Percentiles rank a stretch among this genome's conserved stretches.
phyloP scores from a whole-genome alignment of 495 filamentous ascomycete genomes.

The Penicillium pancosmium region DNA sequence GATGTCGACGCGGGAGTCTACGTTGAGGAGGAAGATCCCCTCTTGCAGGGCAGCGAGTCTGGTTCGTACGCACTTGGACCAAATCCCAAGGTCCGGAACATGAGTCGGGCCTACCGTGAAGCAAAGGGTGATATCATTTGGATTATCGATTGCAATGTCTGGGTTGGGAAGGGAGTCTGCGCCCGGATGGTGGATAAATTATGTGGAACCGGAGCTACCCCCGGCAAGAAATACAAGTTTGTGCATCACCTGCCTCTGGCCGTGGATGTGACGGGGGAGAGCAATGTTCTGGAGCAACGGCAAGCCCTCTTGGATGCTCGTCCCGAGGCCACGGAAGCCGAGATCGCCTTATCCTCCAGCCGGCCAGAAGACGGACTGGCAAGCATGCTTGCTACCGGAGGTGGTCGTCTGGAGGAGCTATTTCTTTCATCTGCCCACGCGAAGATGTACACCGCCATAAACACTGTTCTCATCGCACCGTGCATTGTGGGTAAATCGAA shows the following conservation, averaged over 20 bases:
- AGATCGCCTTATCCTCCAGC: conserved; percentile 12
- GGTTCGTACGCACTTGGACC: conserved; percentile 72
- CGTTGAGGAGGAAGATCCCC: conserved; percentile 87
- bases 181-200: conserved; percentile 87
- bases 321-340: conserved; percentile 12
- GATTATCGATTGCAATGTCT: conserved; percentile 97
- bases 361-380: conserved; percentile 28
- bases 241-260: conserved; percentile 92
- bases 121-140: conserved; percentile 90
- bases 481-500: conserved; percentile 97
- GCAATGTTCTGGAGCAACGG: conserved; percentile 37
- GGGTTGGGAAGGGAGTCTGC: conserved; percentile 77
- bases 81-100: conserved; percentile 97
- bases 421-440: conserved; percentile 94
- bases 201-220: conserved; percentile 60
- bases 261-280: conserved; percentile 64
- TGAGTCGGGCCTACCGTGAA: conserved; percentile 94
- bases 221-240: conserved; percentile 77
- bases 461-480: conserved; percentile 85
- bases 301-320: conserved; percentile 43
- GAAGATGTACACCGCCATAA: conserved; percentile 98
- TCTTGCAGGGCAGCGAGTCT: conserved; percentile 54
- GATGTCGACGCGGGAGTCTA: conserved; percentile 72
- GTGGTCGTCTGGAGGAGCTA: conserved; percentile 88
- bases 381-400: conserved; percentile 49